Conservation (phyloP, 2,329 filamentous ascomycete species). For the Diplodia corticola region DNA sequence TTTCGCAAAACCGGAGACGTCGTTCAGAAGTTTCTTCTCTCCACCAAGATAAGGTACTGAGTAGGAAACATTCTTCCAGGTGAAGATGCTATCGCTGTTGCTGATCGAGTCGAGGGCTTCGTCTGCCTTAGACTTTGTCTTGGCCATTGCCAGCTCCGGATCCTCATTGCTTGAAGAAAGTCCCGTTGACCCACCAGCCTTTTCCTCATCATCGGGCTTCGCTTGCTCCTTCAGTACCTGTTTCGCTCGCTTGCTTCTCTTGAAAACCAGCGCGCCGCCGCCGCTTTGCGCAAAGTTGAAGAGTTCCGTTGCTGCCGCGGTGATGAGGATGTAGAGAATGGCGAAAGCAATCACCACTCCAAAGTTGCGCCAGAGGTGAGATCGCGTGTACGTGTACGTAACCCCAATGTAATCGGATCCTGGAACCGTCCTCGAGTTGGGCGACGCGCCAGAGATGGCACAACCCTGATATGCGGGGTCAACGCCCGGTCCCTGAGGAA, state of each 20-base stretch:
- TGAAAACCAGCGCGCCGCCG: conserved; percentile 71
- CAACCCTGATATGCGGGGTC: conserved; percentile 63
- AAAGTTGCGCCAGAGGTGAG: conserved; percentile 70
- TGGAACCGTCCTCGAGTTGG: conserved; percentile 53
- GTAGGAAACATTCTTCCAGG: conserved; percentile 55
- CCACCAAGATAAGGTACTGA: conserved; percentile 69
- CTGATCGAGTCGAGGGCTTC: conserved; percentile 39
- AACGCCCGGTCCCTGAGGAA: conserved; percentile 59
- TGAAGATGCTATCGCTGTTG: conserved; percentile 41
- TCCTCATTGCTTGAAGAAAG: conserved; percentile 31
- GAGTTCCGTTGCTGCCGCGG: conserved; percentile 67
- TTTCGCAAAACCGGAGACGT: conserved; percentile 64
- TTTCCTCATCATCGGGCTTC: conserved; percentile 60
- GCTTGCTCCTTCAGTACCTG: conserved; percentile 49
- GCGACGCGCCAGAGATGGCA: conserved; percentile 57
- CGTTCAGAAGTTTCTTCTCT: conserved; percentile 62
- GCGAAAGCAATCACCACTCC: conserved; percentile 75
- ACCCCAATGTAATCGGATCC: conserved; percentile 57
- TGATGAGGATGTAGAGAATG: conserved; percentile 71
- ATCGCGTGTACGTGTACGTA: conserved; percentile 58
- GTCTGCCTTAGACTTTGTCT: conserved; percentile 30
- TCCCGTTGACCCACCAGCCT: conserved; percentile 39
- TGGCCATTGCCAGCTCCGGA: conserved; percentile 27
- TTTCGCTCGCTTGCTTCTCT: conserved; percentile 64
- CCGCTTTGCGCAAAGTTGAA: conserved; percentile 63